A percentile compares a stretch with the other conserved stretches of the same genome.
These are phyloP conservation scores for Exobasidium rhododendri DNA, from an alignment of 1,284 basidiomycete species.

Conservation along the genomic window DNA sequence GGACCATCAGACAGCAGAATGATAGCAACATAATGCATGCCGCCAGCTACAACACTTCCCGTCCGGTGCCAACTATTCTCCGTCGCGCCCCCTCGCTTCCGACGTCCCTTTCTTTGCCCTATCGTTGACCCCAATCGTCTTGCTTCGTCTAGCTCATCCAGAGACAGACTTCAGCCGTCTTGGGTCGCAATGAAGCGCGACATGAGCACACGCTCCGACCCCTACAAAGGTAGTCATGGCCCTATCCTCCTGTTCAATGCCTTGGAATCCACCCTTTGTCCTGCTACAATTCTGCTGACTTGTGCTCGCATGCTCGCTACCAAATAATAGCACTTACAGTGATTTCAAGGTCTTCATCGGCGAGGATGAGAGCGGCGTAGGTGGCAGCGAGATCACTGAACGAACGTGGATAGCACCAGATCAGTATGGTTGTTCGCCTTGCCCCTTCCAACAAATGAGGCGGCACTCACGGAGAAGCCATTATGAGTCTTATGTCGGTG, in stretches of 20 bases:
- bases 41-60: too few relatives aligned
- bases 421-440: too few relatives aligned
- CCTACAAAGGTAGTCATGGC: not conserved
- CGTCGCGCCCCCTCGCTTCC: not conserved
- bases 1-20: too few relatives aligned
- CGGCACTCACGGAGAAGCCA: not conserved
- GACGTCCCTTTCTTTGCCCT: too few relatives aligned
- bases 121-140: too few relatives aligned
- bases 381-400: slow-evolving; percentile 53
- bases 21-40: too few relatives aligned
- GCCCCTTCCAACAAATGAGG: too few relatives aligned
- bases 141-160: too few relatives aligned
- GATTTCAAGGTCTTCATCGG: slow-evolving; percentile 83
- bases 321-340: slow-evolving; percentile 65
- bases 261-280: slow-evolving; percentile 5
- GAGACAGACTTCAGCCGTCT: too few relatives aligned
- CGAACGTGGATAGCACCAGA: slow-evolving; percentile 23
- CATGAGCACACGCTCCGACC: not conserved
- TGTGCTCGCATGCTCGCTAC: too few relatives aligned
- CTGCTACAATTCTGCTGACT: not conserved
- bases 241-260: not conserved
- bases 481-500: not conserved
- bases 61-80: not conserved
- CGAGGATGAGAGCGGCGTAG: slow-evolving; percentile 80
- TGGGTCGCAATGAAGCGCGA: too few relatives aligned